Evolutionary conservation across 2,329 filamentous ascomycete genomes (phyloP), one percentile per base, ranked within the genome.

Genomic region (Diaporthe batatas): DNA sequence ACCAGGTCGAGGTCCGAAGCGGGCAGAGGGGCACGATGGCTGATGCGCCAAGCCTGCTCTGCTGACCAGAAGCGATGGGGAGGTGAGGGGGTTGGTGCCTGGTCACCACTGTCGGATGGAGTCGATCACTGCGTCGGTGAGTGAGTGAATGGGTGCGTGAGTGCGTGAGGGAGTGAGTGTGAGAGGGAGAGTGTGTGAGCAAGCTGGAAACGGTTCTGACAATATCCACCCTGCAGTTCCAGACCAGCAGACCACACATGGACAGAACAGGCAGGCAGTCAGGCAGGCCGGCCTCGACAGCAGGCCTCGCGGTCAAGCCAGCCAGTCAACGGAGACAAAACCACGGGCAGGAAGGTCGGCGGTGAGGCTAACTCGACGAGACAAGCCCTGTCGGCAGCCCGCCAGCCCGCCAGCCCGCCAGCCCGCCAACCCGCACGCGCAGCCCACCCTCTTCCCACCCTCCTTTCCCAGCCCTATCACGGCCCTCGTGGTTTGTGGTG

Each of bases 401-500:
- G 12, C 12, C 2, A 11, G 12, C n/a, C n/a, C n/a, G n/a, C n/a
- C n/a, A n/a, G n/a, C n/a, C n/a, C n/a, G n/a, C n/a, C n/a, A n/a
- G n/a, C n/a, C n/a, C n/a, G n/a, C n/a, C n/a, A n/a, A n/a, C n/a
- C n/a, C n/a, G n/a, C n/a, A n/a, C n/a, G n/a, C n/a, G 39, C 39
- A 49, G 44, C 44, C 21, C 36, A 32, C 23, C 57, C 16, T 12
- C 16, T 25, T 32, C 39, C 57, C 6, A 25, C 57, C 62, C 44
- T 32, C 8, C 44, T 29, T 21, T 23, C 29, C 54, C 68, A 70
- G 68, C 68, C 68, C 68, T 70, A 70, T 70, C 68, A 70, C 55
- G 68, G 68, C 55, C 68, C 68, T 70, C 68, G 68, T 70, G 68
- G 68, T 70, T 51, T 65, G 44, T 12, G 36, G 68, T 70, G 68